A percentile compares a stretch with the other conserved stretches of the same genome.
Conservation (phyloP, 345 rosid species). For the Conringia planisiliqua region DNA sequence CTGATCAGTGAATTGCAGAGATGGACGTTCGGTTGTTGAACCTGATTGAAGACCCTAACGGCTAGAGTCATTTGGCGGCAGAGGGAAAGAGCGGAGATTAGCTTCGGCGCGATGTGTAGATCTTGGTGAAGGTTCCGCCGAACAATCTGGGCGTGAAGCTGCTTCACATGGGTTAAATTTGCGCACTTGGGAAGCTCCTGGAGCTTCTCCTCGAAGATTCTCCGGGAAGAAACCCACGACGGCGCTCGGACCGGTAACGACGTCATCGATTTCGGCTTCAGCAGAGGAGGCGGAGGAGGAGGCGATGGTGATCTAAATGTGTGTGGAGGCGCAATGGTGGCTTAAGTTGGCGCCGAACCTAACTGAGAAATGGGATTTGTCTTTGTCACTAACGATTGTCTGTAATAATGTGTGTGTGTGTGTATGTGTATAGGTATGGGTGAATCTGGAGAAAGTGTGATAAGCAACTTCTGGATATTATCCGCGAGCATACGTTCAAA, state of each 20-base stretch:
- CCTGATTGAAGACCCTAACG: slow-evolving; percentile 55
- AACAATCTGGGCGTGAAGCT: slow-evolving; percentile 69
- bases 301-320: background rate
- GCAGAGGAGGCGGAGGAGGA: background rate
- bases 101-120: slow-evolving; percentile 58
- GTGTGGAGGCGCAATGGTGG: slow-evolving; percentile 7
- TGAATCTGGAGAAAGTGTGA: background rate
- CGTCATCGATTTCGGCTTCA: slow-evolving; percentile 27
- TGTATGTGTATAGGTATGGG: background rate
- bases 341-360: background rate
- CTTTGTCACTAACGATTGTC: background rate
- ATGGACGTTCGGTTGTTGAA: slow-evolving; percentile 52
- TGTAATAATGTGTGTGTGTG: background rate
- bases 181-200: slow-evolving; percentile 69
- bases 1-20: slow-evolving; percentile 67
- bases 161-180: slow-evolving; percentile 57
- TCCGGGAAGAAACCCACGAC: slow-evolving; percentile 61
- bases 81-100: slow-evolving; percentile 61
- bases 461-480: slow-evolving; percentile 13
- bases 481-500: background rate
- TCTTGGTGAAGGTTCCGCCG: slow-evolving; percentile 57
- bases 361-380: background rate
- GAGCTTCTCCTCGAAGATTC: slow-evolving; percentile 63
- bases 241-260: slow-evolving; percentile 60
- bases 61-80: slow-evolving; percentile 59